A percentile compares a stretch with the other conserved stretches of the same genome.
Conservation (phyloP, 2,329 filamentous ascomycete genomes). For the Pleomassaria siparia region DNA sequence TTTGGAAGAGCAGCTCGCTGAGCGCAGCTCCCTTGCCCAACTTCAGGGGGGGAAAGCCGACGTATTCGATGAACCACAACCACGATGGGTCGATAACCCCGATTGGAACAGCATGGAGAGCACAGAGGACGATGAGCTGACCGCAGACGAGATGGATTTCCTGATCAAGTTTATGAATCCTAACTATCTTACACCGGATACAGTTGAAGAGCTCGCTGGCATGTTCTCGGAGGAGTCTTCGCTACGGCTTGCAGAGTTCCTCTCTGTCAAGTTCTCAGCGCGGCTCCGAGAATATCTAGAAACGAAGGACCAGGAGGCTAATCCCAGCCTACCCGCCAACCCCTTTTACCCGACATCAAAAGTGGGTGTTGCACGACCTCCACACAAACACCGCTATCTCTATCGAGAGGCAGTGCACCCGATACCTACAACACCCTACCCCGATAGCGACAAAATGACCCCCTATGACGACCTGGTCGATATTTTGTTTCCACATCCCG, state of each 20-base stretch:
- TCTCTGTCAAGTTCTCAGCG: slow-evolving; percentile 75
- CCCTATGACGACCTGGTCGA: slow-evolving; percentile 75
- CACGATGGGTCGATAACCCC: slow-evolving; percentile 54
- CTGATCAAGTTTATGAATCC: slow-evolving; percentile 87
- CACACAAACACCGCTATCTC: slow-evolving; percentile 92
- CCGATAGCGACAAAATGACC: slow-evolving; percentile 35
- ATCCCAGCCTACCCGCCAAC: slow-evolving; percentile 47
- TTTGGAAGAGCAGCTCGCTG: slow-evolving; percentile 82
- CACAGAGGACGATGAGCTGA: slow-evolving; percentile 60
- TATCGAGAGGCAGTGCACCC: slow-evolving; percentile 65
- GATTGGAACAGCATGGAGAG: slow-evolving; percentile 38
- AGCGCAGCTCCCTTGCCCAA: slow-evolving; percentile 89
- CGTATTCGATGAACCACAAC: slow-evolving; percentile 79
- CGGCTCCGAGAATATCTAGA: slow-evolving; percentile 72
- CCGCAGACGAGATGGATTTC: slow-evolving; percentile 82
- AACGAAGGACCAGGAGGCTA: slow-evolving; percentile 46
- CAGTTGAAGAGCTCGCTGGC: slow-evolving; percentile 76
- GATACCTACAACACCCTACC: slow-evolving; percentile 36
- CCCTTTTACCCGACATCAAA: slow-evolving; percentile 33
- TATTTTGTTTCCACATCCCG: slow-evolving; percentile 76
- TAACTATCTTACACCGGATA: slow-evolving; percentile 88
- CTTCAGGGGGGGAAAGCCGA: slow-evolving; percentile 83
- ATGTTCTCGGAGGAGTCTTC: slow-evolving; percentile 82
- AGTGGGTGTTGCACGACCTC: slow-evolving; percentile 73
- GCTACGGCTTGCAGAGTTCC: slow-evolving; percentile 76